These are phyloP conservation scores for Logfia minima DNA, from an alignment of 129 eudicot genomes.

Conservation along the genomic window DNA sequence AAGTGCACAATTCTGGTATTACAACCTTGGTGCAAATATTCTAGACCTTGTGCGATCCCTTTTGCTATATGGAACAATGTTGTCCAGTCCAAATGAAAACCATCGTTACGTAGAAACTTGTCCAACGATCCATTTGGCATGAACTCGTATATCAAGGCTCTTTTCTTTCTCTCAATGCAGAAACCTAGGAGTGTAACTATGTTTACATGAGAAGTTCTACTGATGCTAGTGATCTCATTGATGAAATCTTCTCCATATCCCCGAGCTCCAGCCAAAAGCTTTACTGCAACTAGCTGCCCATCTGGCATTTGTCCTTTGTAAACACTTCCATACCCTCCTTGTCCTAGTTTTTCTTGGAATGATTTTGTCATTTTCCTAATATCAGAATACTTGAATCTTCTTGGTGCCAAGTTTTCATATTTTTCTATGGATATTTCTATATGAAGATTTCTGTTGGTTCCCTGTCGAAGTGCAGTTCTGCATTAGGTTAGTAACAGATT, in stretches of 20 bases:
- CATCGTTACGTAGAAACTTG: constrained; percentile 18
- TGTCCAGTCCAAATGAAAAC: constrained; percentile 9
- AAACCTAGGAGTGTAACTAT: constrained; percentile 31
- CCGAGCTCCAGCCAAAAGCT: constrained; percentile 2
- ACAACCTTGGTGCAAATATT: constrained; percentile 50
- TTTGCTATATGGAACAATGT: constrained; percentile 25
- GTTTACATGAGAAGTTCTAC: constrained; percentile 32
- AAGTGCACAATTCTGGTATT: constrained; percentile 50
- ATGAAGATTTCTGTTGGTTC: not conserved
- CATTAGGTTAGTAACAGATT: too few relatives aligned
- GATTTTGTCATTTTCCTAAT: constrained; percentile 34
- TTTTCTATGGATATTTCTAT: constrained; percentile 4
- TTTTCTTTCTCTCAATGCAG: constrained; percentile 18
- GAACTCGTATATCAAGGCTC: constrained; percentile 23
- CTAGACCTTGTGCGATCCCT: constrained; percentile 48
- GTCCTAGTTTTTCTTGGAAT: constrained; percentile 20
- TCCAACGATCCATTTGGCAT: constrained; percentile 32
- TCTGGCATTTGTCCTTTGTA: constrained; percentile 26
- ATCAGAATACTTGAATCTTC: constrained; percentile 28
- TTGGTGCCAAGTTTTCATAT: constrained; percentile 14
- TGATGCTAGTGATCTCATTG: constrained; percentile 33
- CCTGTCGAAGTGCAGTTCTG: too few relatives aligned
- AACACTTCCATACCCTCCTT: constrained; percentile 50
- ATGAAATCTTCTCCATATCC: constrained; percentile 34
- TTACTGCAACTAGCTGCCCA: constrained; percentile 30